These are phyloP conservation scores for Tetragonia tetragonoides DNA, from an alignment of 148 eudicot species.

Conservation along the genomic window DNA sequence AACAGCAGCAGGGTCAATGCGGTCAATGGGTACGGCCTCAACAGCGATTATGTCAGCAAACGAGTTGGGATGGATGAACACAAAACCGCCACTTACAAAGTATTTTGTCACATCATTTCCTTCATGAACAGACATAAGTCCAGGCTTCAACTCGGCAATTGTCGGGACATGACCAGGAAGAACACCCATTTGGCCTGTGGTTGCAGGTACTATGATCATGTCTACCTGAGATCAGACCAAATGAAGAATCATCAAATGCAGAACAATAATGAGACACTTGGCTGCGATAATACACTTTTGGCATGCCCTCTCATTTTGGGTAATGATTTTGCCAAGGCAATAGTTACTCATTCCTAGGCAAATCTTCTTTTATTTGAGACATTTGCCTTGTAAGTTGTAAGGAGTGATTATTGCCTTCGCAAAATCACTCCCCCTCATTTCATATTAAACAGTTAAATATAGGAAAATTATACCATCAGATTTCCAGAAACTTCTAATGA, in stretches of 20 bases:
- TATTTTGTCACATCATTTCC: constrained; percentile 62
- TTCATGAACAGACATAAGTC: constrained; percentile 68
- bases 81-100: constrained; percentile 81
- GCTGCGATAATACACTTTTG: neutral
- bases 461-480: too few relatives aligned
- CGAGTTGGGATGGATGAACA: constrained; percentile 70
- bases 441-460: too few relatives aligned
- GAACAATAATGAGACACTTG: neutral
- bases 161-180: constrained; percentile 74
- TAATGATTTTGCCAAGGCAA: too few relatives aligned
- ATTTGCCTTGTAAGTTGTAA: too few relatives aligned
- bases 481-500: too few relatives aligned
- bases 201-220: constrained; percentile 73
- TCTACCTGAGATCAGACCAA: constrained; percentile 54
- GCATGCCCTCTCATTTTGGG: neutral
- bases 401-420: too few relatives aligned
- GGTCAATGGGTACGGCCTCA: constrained; percentile 84
- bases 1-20: constrained; percentile 60
- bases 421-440: too few relatives aligned
- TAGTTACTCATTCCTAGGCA: too few relatives aligned
- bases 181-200: constrained; percentile 83
- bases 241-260: neutral
- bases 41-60: constrained; percentile 70
- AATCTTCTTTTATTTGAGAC: too few relatives aligned
- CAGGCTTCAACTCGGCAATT: constrained; percentile 76